Conservation (phyloP, 2,329 filamentous ascomycete genomes). For the Periglandula ipomoeae region DNA sequence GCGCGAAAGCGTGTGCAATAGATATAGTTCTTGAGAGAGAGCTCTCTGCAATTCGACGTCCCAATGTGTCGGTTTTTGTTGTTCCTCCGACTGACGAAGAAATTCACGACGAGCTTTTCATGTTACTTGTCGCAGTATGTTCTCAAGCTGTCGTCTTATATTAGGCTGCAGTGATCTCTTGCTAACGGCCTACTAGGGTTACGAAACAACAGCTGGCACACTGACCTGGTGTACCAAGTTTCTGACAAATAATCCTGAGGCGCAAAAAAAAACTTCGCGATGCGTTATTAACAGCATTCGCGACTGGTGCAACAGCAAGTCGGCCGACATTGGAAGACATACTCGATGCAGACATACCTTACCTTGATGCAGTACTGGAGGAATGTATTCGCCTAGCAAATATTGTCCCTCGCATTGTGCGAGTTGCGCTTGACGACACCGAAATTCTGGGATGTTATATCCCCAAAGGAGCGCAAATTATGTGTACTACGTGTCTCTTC, state of each 20-base stretch:
- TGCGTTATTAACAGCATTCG: conserved; percentile 10
- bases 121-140: conserved; percentile 9
- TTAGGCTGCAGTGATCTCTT: background rate
- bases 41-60: background rate
- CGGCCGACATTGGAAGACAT: background rate
- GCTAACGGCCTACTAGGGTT: conserved; percentile 8
- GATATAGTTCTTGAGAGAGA: conserved; percentile 7
- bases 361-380: conserved; percentile 3
- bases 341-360: background rate
- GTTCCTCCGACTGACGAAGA: conserved; percentile 4
- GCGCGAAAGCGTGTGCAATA: conserved; percentile 4
- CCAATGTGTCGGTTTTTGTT: background rate
- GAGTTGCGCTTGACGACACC: background rate
- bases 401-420: background rate
- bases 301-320: background rate
- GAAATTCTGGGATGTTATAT: background rate
- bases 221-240: conserved; percentile 15
- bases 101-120: conserved; percentile 17
- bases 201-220: conserved; percentile 15
- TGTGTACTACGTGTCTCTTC: background rate
- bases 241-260: conserved; percentile 9
- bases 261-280: conserved; percentile 14
- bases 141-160: too few species aligned
- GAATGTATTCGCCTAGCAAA: conserved; percentile 1
- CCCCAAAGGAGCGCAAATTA: conserved; percentile 3